phyloP scores from a whole-genome alignment of 352 stramenopile species.

The Phytophthora crassamura region DNA sequence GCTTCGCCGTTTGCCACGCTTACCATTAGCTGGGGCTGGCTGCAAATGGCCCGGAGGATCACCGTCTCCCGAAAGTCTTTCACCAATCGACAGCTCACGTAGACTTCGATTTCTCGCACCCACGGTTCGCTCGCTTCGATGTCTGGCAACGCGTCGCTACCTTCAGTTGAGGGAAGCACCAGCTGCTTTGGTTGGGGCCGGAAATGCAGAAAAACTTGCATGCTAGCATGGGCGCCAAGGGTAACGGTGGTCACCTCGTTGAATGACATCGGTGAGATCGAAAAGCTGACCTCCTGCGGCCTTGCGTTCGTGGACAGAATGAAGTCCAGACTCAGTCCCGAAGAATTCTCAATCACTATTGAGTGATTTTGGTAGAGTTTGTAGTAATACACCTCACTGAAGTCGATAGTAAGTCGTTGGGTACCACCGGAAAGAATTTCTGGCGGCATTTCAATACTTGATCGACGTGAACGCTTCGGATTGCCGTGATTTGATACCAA shows the following conservation, averaged over 20 bases:
- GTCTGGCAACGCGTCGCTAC: slow-evolving; percentile 16
- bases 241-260: slow-evolving; percentile 84
- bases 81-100: slow-evolving; percentile 87
- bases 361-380: slow-evolving; percentile 92
- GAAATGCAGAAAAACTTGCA: slow-evolving; percentile 91
- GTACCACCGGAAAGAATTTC: slow-evolving; percentile 23
- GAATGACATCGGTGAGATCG: slow-evolving; percentile 82
- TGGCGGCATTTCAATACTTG: slow-evolving; percentile 59
- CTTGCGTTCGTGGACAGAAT: slow-evolving; percentile 86
- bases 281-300: slow-evolving; percentile 86
- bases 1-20: slow-evolving; percentile 59
- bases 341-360: slow-evolving; percentile 90
- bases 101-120: slow-evolving; percentile 88
- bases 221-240: slow-evolving; percentile 64
- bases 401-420: slow-evolving; percentile 74
- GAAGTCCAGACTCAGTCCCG: slow-evolving; percentile 84
- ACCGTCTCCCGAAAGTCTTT: slow-evolving; percentile 91
- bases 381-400: slow-evolving; percentile 89
- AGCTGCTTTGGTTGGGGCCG: slow-evolving; percentile 63
- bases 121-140: slow-evolving; percentile 55
- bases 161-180: slow-evolving; percentile 13
- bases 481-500: slow-evolving; percentile 80
- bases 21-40: slow-evolving; percentile 79
- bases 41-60: slow-evolving; percentile 77
- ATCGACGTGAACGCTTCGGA: slow-evolving; percentile 61